Base-by-base conservation (phyloP, 768 basidiomycete species). In the Boletus eberwhitei region DNA sequence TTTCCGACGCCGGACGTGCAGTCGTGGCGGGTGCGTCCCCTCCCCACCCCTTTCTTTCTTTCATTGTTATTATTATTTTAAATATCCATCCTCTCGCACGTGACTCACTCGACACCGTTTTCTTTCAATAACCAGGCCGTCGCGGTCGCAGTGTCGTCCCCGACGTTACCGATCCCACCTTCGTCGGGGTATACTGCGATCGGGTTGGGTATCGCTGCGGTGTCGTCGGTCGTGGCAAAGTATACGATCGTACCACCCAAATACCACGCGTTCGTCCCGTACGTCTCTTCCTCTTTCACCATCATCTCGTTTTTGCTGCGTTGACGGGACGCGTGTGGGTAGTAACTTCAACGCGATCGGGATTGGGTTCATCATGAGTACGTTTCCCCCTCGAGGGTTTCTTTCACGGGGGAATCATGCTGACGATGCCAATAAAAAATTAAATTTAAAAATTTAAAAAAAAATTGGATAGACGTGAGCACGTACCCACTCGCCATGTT, bases 111-210 rank as follows among this genome's bases (percentile, higher is more conserved):
- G 24, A 26, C 6, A 26, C 24, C 24, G 24, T 26, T 26, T 6
- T 26, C 5, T 24, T 24, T 4, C 24, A 24, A 24, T 24, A 24
- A 24, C 24, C 24, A 26, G 24, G 65, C 61, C 0, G 43, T 66
- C 3, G 50, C 57, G 2, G 60, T 60, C 19, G 64, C 52, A 0
- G 67, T 66, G 8, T 68, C 64, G 4, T 63, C 66, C 3, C 49
- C 54, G 34, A 58, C 59, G 60, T 44, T 65, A 58, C 65, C 73
- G 54, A 76, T 85, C 51, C 82, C 83, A 24, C 54, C 73, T 3
- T 78, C 78, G 2, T 83, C 82, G 12, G 83, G 83, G 11, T 80
- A 79, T 59, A 79, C 81, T 5, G 81, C 84, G 37, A 82, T 86
- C 58, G 82, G 59, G 41, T 73, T 84, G 4, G 75, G 74, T 8